Evolutionary conservation across 768 basidiomycete species (phyloP).

Genomic region (Tulasnella calospora): DNA sequence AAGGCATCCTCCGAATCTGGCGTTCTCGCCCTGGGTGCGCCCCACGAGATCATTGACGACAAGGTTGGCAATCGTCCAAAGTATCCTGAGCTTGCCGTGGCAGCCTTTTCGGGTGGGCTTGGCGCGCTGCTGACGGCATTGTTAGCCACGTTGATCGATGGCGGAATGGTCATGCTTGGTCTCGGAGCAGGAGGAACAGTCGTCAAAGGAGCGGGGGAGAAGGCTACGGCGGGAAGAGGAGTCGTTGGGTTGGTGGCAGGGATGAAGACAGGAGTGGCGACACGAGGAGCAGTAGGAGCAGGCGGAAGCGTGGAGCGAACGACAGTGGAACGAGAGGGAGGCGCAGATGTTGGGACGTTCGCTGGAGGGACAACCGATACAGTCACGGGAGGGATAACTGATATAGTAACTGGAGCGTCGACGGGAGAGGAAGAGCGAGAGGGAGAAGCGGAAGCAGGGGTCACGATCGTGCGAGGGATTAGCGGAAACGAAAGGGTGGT

Average conservation of each 20-base stretch:
- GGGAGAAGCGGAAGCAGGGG: background rate
- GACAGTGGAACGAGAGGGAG: background rate
- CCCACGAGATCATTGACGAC: background rate
- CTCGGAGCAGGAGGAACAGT: conserved; percentile 9
- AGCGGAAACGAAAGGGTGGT: background rate
- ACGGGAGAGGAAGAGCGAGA: conserved; percentile 3
- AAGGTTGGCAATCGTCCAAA: background rate
- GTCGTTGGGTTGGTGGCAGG: background rate
- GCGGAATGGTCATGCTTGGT: conserved; percentile 16
- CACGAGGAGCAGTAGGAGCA: background rate
- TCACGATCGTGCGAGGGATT: conserved; percentile 2
- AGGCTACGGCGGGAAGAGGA: background rate
- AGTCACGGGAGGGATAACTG: background rate
- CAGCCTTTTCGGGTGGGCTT: background rate
- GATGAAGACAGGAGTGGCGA: conserved; percentile 15
- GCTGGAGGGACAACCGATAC: background rate
- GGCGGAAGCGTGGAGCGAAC: background rate
- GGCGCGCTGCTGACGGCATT: background rate
- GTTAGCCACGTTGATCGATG: background rate
- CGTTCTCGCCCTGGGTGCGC: background rate
- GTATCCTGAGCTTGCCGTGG: background rate
- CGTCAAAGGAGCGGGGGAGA: background rate
- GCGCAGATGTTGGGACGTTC: background rate
- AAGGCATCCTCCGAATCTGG: background rate
- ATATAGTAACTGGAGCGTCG: background rate